Base-by-base conservation (phyloP, 1,284 basidiomycete species). In the Tylopilus sp. region DNA sequence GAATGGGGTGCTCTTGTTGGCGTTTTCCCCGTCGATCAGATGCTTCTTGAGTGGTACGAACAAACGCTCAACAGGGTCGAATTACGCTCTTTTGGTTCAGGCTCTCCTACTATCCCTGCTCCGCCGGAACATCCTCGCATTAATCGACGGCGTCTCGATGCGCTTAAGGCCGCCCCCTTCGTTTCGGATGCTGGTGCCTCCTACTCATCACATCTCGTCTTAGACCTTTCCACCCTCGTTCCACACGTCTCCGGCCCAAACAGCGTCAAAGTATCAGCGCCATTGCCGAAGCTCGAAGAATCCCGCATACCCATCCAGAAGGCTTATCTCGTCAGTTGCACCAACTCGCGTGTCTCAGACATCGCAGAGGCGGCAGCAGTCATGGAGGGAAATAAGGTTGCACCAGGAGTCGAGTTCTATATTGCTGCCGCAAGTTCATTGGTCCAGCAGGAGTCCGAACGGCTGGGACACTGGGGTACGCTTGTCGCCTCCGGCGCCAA, bases 1-100 rank as follows among this genome's bases (percentile, higher is more conserved):
- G 96, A 99, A 68, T 99, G 96, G 96, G 96, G 96, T 44, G 96
- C 96, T 1, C 81, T 99, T 1, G 93, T 85, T 7, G 96, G 96
- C 36, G 84, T 97, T 12, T 99, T 99, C 75, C 95, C 96, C 0
- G 87, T 94, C 9, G 96, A 99, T 67, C 77, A 84, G 30, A 82
- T 81, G 13, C 79, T 93, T 6, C 67, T 95, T 33, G 68, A 83
- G 21, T 99, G 95, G 95, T 99, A 99, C 69, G 86, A 92, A 49
- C 71, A 74, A n/a, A 74, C 82, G 23, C 71, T 97, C 53, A 78
- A 77, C 55, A 90, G 86, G 68, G 76, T 91, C 41, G 90, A 96
- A 65, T 73, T 88, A 44, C 80, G 89, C 42, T 84, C 88, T 6
- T 97, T 96, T 71, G 72, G 81, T 2, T 76, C 78, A 5, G 66